Evolutionary conservation across 1,139 yeast species (phyloP), one percentile per base, ranked within the genome.

Genomic region (Suzukiozyma palmioleophila): DNA sequence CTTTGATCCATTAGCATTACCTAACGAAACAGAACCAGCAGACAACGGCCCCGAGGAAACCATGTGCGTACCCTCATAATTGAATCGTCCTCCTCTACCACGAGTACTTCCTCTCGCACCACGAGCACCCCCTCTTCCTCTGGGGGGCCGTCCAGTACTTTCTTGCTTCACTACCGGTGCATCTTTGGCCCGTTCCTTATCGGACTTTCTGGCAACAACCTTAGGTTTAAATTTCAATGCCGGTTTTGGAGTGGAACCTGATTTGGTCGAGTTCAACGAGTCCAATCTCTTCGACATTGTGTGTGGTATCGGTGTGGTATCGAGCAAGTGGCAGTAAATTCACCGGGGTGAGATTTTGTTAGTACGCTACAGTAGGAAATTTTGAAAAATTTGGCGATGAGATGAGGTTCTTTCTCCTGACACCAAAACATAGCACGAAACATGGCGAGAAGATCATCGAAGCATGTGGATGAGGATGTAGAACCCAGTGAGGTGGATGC

Each of bases 101-200:
- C 22, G 22, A 13, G 16, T 15, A 44, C 66, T 50, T 35, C 73
- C 59, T 46, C 64, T 38, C 42, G 69, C 56, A 44, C 63, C 38
- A 46, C 65, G 41, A 44, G 58, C 49, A 18, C 22, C 49, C 39
- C 64, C 51, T 49, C 56, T 36, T 44, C 69, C 59, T 46, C 67
- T 46, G 43, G 57, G 30, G 33, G 56, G 39, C 26, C 50, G 43
- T 1, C 53, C 45, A 4, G 49, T 50, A 11, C 47, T 53, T 43
- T 66, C 72, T 14, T 63, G 60, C 43, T 78, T 75, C 37, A 75
- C 64, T 8, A 50, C 57, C 1, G 89, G 87, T 0, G 89, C 89
- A 30, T 79, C 78, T 33, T 83, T 80, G 24, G 80, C 94, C 56
- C 96, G 69, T 53, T 87, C 96, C 52, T 85, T 92, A 50, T 86